Evolutionary conservation across 108 stramenopile genomes (phyloP), one percentile per base, ranked within the genome.

Genomic region (Conticribra weissflogii): DNA sequence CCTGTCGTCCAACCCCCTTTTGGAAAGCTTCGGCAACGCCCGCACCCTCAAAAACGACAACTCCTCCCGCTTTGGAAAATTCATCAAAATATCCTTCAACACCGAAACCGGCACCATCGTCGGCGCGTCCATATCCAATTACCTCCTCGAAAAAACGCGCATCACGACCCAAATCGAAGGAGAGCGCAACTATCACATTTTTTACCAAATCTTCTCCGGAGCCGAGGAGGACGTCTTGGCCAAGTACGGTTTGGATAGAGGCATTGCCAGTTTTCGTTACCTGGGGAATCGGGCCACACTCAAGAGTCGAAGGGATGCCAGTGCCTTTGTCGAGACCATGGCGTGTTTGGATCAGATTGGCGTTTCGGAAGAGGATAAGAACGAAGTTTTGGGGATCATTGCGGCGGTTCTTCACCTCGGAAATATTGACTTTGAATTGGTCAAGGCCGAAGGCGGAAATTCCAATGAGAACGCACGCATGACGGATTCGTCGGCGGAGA

Each of bases 151-250:
- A 74, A 97, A 97, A 66, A 93, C 95, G 3, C 90, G 97, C 34
- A 96, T 98, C 63, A 87, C 89, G 19, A 72, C 78, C 25, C 97
- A 96, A 68, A 84, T 83, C 23, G 90, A 91, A 34, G 97, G 97
- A 3, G 98, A 99, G 74, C 74, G 98, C 27, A 98, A 98, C 70
- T 99, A 97, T 83, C 98, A 99, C 81, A 90, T 98, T 28, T 99
- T 99, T 73, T 99, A 99, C 71, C 97, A 98, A 82, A 70, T 97
- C 9, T 78, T 97, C 45, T 79, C 89, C 0, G 86, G 92, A 2
- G 88, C 77, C 12, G 49, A 74, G 15, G 74, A 83, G 21, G 81
- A 81, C 25, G 55, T 78, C 5, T 74, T 87, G 9, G 45, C 79
- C 30, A 80, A 88, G 48, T 72, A 95, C 12, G 81, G 83, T 0